A percentile compares a stretch with the other conserved stretches of the same genome.
Evolutionary conservation across 23 red algal genomes (phyloP).

Genomic region (Gracilaria caudata): DNA sequence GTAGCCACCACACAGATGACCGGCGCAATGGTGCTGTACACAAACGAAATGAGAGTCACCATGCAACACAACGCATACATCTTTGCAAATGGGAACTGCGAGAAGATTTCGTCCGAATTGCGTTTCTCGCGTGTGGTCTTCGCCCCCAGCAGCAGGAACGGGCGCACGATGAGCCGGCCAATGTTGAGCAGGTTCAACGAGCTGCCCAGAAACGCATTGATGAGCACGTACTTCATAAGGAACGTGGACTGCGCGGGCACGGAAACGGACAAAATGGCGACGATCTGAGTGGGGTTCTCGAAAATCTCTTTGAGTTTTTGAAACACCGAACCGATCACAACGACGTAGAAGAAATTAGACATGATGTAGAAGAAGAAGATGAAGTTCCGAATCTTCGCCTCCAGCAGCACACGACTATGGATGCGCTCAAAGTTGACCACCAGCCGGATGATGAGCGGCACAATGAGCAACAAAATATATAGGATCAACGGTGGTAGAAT

Average conservation of each 20-base stretch:
- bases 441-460: conserved; percentile 57
- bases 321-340: conserved; percentile 67
- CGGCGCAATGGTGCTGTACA: conserved; percentile 73
- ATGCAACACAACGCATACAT: conserved; percentile 65
- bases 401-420: conserved; percentile 41
- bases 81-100: conserved; percentile 71
- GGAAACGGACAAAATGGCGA: conserved; percentile 25
- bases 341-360: conserved; percentile 68
- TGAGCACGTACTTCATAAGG: conserved; percentile 79
- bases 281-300: conserved; percentile 43
- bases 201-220: conserved; percentile 63
- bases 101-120: conserved; percentile 48
- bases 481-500: conserved; percentile 65
- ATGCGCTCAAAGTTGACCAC: conserved; percentile 61
- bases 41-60: conserved; percentile 66
- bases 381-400: conserved; percentile 65
- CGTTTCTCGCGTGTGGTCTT: conserved; percentile 54
- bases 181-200: conserved; percentile 50
- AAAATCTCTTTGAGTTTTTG: conserved; percentile 49
- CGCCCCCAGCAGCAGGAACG: conserved; percentile 36
- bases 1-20: conserved; percentile 57
- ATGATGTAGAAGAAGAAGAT: conserved; percentile 71
- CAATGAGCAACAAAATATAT: conserved; percentile 39
- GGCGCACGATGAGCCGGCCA: conserved; percentile 40
- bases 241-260: conserved; percentile 70